Conservation (phyloP, 2,329 filamentous ascomycete genomes). For the Byssochlamys sp. region DNA sequence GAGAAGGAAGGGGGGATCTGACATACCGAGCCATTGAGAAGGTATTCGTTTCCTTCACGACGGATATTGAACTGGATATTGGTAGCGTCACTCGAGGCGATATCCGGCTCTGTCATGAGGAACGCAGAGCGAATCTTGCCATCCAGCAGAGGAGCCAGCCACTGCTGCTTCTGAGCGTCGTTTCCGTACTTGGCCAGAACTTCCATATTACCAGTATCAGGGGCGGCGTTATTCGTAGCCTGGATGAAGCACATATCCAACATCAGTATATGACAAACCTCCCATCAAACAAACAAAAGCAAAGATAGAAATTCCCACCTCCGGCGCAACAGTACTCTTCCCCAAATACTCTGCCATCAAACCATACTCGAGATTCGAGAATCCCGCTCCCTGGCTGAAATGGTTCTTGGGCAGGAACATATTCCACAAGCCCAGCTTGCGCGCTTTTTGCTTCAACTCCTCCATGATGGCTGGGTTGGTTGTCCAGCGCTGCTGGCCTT, state of each 20-base stretch:
- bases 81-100: constrained; percentile 81
- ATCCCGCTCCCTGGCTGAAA: constrained; percentile 90
- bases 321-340: constrained; percentile 70
- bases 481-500: constrained; percentile 68
- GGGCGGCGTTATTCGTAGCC: constrained; percentile 80
- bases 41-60: constrained; percentile 75
- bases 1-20: neutral
- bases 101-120: constrained; percentile 84
- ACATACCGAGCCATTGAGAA: constrained; percentile 74
- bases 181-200: constrained; percentile 85
- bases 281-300: no score
- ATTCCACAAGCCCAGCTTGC: constrained; percentile 84
- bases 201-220: constrained; percentile 93
- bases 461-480: constrained; percentile 73
- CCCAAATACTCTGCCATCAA: constrained; percentile 95
- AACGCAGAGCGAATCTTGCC: constrained; percentile 83
- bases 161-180: constrained; percentile 71
- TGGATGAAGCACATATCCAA: constrained; percentile 11
- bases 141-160: constrained; percentile 71
- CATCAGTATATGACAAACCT: neutral
- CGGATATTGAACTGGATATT: constrained; percentile 81
- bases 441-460: constrained; percentile 75
- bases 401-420: constrained; percentile 93
- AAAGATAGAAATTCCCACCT: constrained; percentile 32
- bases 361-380: constrained; percentile 91